phyloP scores from a whole-genome alignment of 306 rosid species.

The Spatholobus suberectus region DNA sequence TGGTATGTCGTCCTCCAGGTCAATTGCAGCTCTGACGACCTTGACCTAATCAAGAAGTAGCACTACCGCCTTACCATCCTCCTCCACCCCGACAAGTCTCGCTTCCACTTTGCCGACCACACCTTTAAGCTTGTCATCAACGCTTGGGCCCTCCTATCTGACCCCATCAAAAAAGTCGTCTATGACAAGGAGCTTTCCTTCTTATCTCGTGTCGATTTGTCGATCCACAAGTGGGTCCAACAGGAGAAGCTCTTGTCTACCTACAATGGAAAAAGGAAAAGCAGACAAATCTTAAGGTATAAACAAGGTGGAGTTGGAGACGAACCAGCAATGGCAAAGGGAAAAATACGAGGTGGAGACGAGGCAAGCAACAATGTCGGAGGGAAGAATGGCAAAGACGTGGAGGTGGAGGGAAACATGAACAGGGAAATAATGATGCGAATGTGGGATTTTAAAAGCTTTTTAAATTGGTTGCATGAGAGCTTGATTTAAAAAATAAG shows the following conservation, averaged over 20 bases:
- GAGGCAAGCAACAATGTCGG: too few relatives aligned
- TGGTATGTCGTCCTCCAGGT: slow-evolving; percentile 83
- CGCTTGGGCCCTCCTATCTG: slow-evolving; percentile 84
- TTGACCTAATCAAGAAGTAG: slow-evolving; percentile 68
- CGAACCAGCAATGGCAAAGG: too few relatives aligned
- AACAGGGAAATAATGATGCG: too few relatives aligned
- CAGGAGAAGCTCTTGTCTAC: slow-evolving; percentile 60
- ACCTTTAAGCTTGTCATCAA: slow-evolving; percentile 85
- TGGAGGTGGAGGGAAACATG: too few relatives aligned
- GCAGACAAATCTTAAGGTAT: too few relatives aligned
- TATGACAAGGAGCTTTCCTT: slow-evolving; percentile 67
- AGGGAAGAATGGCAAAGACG: too few relatives aligned
- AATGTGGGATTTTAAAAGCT: too few relatives aligned
- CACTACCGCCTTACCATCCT: slow-evolving; percentile 84
- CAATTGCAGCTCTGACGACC: slow-evolving; percentile 66
- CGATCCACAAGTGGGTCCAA: slow-evolving; percentile 49
- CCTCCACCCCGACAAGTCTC: slow-evolving; percentile 85
- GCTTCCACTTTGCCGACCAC: slow-evolving; percentile 64
- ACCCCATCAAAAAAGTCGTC: slow-evolving; percentile 55
- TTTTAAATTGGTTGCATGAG: too few relatives aligned
- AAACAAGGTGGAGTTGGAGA: too few relatives aligned
- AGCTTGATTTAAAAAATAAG: too few relatives aligned
- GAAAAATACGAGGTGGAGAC: too few relatives aligned
- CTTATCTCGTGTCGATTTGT: slow-evolving; percentile 56
- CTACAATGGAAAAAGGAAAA: too few relatives aligned